Percentiles rank a stretch among this genome's conserved stretches.
Evolutionary conservation across 345 rosid genomes (phyloP).

Genomic region (Pistacia vera): DNA sequence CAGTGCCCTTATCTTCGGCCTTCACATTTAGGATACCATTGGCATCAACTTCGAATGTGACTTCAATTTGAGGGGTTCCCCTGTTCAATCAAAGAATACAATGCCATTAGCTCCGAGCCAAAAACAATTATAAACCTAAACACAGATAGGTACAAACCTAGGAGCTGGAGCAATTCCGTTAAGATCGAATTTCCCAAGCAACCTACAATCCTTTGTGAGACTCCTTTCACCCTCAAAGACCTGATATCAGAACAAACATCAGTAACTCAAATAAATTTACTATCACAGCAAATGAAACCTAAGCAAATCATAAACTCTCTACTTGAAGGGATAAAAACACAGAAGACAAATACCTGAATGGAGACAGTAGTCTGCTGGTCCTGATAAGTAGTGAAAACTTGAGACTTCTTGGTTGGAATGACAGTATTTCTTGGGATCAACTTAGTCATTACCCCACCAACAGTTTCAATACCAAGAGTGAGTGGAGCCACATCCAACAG

Average conservation of each 20-base stretch:
- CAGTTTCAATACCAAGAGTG: conserved; percentile 94
- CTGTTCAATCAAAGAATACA: conserved; percentile 38
- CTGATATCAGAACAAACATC: conserved; percentile 31
- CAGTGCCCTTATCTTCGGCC: conserved; percentile 93
- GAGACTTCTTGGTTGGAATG: conserved; percentile 97
- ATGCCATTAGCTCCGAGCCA: not conserved
- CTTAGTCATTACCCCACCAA: conserved; percentile 99
- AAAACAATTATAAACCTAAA: not conserved
- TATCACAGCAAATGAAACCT: not conserved
- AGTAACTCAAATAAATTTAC: conserved; percentile 5
- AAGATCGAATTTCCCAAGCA: conserved; percentile 87
- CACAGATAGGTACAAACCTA: conserved; percentile 40
- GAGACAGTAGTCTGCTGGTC: conserved; percentile 98
- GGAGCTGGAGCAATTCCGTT: conserved; percentile 89
- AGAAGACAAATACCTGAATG: conserved; percentile 57
- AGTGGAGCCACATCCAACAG: conserved; percentile 96
- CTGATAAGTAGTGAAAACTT: conserved; percentile 97
- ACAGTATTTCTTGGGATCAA: conserved; percentile 98
- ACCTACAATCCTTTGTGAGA: conserved; percentile 90
- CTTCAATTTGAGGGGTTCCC: conserved; percentile 98
- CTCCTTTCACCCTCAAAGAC: conserved; percentile 99
- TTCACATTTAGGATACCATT: conserved; percentile 89
- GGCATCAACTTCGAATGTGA: conserved; percentile 94
- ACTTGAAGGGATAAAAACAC: not conserved
- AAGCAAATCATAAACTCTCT: too few relatives aligned